Evolutionary conservation across 345 rosid species (phyloP), one percentile per base, ranked within the genome.

Genomic region (Pseudoturritis turrita): DNA sequence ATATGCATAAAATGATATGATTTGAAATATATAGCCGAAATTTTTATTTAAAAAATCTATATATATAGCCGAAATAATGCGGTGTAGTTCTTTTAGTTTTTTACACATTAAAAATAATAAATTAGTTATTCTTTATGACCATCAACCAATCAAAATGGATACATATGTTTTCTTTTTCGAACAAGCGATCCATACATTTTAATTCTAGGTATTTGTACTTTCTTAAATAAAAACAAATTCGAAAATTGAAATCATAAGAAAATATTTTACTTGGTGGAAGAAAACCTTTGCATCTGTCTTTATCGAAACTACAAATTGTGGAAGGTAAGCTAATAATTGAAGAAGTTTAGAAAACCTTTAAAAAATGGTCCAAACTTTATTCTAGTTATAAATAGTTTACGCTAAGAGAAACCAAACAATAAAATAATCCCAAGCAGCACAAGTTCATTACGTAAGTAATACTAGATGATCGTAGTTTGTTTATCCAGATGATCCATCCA

Each of bases 251-350:
- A n/a, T n/a, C n/a, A n/a, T n/a, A n/a, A n/a, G n/a, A n/a, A n/a
- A n/a, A n/a, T n/a, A n/a, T n/a, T n/a, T n/a, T n/a, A n/a, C 45
- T 45, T 29, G 55, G 69, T 12, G 18, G 14, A 64, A 33, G 69
- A 19, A 64, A 64, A 31, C 45, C 45, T 14, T 47, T 45, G 55
- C 29, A 46, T 50, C 59, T 50, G 70, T 70, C 58, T 35, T 50
- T 29, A 10, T 56, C 25, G 23, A 57, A n/a, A 44, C 37, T 26
- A 6, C 36, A 33, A 6, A 44, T 44, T 10, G 35, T 56, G 17
- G 46, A 23, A 33, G 25, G 18, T 40, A 37, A 70, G 74, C 59
- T 59, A 36, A 58, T 25, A 49, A 25, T 37, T 37, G 40, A 56
- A 56, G 36, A 33, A 45, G 19, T 44, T 14, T 23, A 40, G 6